Evolutionary conservation across 495 filamentous ascomycete species (phyloP).

Genomic region (Xylaria flabelliformis): DNA sequence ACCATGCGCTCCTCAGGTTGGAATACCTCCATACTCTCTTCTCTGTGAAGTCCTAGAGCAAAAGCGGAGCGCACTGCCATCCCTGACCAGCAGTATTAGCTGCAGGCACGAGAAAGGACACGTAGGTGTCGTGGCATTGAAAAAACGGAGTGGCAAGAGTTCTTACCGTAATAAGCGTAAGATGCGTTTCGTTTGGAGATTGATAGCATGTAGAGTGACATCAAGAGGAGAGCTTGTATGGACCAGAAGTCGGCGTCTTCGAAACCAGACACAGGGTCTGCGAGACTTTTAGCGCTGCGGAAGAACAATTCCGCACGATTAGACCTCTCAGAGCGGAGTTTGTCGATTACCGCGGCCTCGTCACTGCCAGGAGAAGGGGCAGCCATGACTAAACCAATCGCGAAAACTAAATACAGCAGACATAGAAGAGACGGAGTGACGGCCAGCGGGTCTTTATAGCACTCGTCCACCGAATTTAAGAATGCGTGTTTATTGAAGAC

Average conservation of each 20-base stretch:
- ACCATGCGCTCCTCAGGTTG: slow-evolving; percentile 48
- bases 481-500: slow-evolving; percentile 61
- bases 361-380: slow-evolving; percentile 54
- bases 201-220: slow-evolving; percentile 65
- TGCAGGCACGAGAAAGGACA: slow-evolving; percentile 6
- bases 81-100: slow-evolving; percentile 44
- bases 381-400: slow-evolving; percentile 65
- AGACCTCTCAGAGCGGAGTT: slow-evolving; percentile 50
- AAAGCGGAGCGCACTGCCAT: slow-evolving; percentile 69
- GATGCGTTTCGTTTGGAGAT: slow-evolving; percentile 65
- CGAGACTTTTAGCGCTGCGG: slow-evolving; percentile 60
- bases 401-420: slow-evolving; percentile 62
- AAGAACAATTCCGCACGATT: slow-evolving; percentile 66
- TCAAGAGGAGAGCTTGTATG: slow-evolving; percentile 65
- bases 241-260: slow-evolving; percentile 70
- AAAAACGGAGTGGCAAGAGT: not conserved
- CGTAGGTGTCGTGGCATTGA: not conserved
- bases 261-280: slow-evolving; percentile 60
- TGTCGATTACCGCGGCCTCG: slow-evolving; percentile 58
- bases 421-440: slow-evolving; percentile 59
- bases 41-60: slow-evolving; percentile 65
- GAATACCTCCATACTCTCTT: slow-evolving; percentile 65
- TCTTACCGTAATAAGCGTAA: slow-evolving; percentile 63
- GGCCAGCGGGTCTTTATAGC: slow-evolving; percentile 59
- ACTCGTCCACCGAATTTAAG: slow-evolving; percentile 53